phyloP scores from a whole-genome alignment of 2,329 filamentous ascomycete species.

The Endocalyx cinctus region DNA sequence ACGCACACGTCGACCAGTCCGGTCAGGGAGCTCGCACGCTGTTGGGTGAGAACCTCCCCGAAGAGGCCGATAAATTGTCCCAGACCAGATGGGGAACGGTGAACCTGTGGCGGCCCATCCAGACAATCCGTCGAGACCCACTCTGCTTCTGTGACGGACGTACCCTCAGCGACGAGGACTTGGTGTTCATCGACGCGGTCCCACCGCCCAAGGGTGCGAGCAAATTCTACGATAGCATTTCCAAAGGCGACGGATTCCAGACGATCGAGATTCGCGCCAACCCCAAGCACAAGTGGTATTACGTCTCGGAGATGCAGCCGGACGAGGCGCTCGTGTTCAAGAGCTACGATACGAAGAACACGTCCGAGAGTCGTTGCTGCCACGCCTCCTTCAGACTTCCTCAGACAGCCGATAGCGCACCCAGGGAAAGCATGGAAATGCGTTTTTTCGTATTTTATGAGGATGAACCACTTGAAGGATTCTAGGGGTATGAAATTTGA shows the following conservation, averaged over 20 bases:
- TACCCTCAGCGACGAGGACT: constrained; percentile 8
- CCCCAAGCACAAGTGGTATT: constrained; percentile 10
- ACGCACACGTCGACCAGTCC: constrained; percentile 10
- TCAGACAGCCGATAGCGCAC: neutral
- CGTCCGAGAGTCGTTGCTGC: constrained; percentile 8
- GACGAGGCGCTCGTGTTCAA: constrained; percentile 10
- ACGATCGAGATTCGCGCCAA: constrained; percentile 7
- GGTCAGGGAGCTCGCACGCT: constrained; percentile 8
- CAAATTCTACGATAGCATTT: constrained; percentile 6
- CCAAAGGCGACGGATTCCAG: constrained; percentile 8
- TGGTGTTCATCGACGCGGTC: constrained; percentile 4
- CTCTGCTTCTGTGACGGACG: constrained; percentile 9
- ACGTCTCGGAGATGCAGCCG: constrained; percentile 8
- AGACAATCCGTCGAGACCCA: constrained; percentile 7
- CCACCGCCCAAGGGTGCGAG: constrained; percentile 7
- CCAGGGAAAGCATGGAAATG: constrained; percentile 12
- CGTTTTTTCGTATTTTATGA: constrained; percentile 13
- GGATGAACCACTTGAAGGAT: constrained; percentile 4
- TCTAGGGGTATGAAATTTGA: neutral
- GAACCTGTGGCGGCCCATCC: constrained; percentile 11
- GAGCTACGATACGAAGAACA: constrained; percentile 9
- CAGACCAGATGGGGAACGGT: constrained; percentile 10
- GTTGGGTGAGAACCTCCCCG: constrained; percentile 3
- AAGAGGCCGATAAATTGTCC: constrained; percentile 8
- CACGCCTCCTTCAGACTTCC: constrained; percentile 7